phyloP scores from a whole-genome alignment of 257 asterid species.

The Rubia yunnanensis region DNA sequence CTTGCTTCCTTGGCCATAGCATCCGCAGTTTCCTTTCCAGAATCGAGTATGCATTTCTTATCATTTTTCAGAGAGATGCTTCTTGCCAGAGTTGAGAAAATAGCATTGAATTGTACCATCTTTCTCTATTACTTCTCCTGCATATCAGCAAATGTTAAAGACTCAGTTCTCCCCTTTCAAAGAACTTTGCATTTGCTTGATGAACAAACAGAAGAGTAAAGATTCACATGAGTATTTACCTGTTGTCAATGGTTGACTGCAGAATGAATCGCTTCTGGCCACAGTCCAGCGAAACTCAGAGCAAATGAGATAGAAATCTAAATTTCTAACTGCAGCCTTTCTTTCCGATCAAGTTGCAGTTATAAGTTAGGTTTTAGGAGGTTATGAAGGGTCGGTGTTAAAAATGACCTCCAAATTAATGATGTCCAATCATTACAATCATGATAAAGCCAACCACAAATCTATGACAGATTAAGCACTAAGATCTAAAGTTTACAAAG shows the following conservation, averaged over 20 bases:
- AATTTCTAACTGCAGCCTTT: neutral
- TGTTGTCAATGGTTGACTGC: constrained; percentile 4
- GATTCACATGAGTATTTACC: constrained; percentile 7
- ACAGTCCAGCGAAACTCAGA: constrained; percentile 19
- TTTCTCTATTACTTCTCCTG: constrained; percentile 4
- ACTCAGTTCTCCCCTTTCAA: neutral
- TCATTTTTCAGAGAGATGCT: constrained; percentile 32
- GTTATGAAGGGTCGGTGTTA: constrained; percentile 6
- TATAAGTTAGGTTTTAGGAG: constrained; percentile 1
- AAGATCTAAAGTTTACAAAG: constrained; percentile 10
- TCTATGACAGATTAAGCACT: constrained; percentile 1
- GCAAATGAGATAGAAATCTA: constrained; percentile 14
- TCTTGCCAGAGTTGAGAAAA: constrained; percentile 47
- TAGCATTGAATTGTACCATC: constrained; percentile 58
- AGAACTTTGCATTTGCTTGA: neutral
- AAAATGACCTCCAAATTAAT: constrained; percentile 10
- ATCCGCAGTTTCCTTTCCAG: constrained; percentile 51
- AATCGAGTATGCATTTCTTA: constrained; percentile 35
- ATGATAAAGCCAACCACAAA: constrained; percentile 1
- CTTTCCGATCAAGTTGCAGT: neutral
- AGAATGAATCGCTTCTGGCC: constrained; percentile 6
- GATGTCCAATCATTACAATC: constrained; percentile 13
- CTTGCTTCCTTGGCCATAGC: constrained; percentile 59
- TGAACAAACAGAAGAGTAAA: neutral
- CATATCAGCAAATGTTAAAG: neutral